A percentile compares a stretch with the other conserved stretches of the same genome.
Evolutionary conservation across 2,329 filamentous ascomycete species (phyloP).

Genomic region (Phymatotrichopsis omnivora): DNA sequence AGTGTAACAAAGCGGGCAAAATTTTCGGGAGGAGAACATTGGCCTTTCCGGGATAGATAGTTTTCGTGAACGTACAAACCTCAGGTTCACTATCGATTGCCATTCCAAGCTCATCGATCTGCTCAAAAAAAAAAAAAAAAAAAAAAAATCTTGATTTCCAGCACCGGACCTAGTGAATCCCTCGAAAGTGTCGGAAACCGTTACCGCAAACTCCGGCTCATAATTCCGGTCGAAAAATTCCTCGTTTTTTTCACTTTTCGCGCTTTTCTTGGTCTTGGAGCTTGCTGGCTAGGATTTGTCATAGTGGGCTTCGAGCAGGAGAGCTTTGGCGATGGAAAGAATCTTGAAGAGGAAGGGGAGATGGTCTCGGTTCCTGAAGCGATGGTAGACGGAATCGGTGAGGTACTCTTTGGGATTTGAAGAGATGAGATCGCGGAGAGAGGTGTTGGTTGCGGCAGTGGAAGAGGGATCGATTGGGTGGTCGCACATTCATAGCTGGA

Average conservation of each 20-base stretch:
- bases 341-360: constrained; percentile 68
- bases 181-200: constrained; percentile 56
- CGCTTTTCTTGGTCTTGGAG: constrained; percentile 34
- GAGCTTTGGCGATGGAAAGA: constrained; percentile 62
- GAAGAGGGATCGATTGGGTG: constrained; percentile 61
- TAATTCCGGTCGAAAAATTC: constrained; percentile 64
- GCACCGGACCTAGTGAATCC: constrained; percentile 61
- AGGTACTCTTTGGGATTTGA: constrained; percentile 52
- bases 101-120: constrained; percentile 26
- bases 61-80: constrained; percentile 12
- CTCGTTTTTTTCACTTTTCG: constrained; percentile 52
- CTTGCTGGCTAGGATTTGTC: constrained; percentile 55
- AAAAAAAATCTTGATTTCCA: constrained; percentile 50
- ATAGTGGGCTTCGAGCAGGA: constrained; percentile 65
- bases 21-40: constrained; percentile 12
- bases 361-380: constrained; percentile 42
- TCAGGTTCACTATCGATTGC: constrained; percentile 11
- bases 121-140: constrained; percentile 46
- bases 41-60: background rate
- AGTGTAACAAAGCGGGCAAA: constrained; percentile 11
- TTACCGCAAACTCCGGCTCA: constrained; percentile 70
- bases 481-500: constrained; percentile 62
- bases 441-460: constrained; percentile 51
- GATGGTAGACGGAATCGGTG: constrained; percentile 50
- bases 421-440: constrained; percentile 54